phyloP scores from a whole-genome alignment of 2,329 filamentous ascomycete genomes.

The Dactylellina parvicollis region DNA sequence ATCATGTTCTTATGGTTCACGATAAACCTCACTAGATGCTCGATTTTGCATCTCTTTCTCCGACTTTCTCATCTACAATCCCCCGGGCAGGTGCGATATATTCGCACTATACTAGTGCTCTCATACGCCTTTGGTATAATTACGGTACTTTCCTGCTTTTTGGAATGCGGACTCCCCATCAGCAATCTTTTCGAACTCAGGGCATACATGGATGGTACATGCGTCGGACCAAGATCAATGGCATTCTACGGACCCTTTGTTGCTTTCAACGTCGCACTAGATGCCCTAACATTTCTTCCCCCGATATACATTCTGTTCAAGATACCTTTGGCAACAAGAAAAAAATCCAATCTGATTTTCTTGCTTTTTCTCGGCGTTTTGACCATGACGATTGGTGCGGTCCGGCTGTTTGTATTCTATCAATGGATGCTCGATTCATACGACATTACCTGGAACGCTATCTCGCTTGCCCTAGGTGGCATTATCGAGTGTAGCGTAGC shows the following conservation, averaged over 20 bases:
- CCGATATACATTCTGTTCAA: slow-evolving; percentile 28
- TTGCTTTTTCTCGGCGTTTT: slow-evolving; percentile 27
- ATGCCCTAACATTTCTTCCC: slow-evolving; percentile 32
- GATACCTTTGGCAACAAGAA: slow-evolving; percentile 17
- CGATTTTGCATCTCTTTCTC: slow-evolving; percentile 45
- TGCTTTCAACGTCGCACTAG: slow-evolving; percentile 16
- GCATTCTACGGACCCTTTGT: slow-evolving; percentile 24
- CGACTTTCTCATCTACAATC: slow-evolving; percentile 26
- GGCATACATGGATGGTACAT: slow-evolving; percentile 33
- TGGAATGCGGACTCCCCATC: slow-evolving; percentile 40
- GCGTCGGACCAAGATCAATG: slow-evolving; percentile 24
- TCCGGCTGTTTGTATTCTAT: slow-evolving; percentile 33
- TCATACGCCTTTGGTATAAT: slow-evolving; percentile 25
- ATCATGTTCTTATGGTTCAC: slow-evolving; percentile 26
- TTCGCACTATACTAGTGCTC: not conserved
- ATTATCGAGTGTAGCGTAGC: slow-evolving; percentile 41
- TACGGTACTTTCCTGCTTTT: slow-evolving; percentile 14
- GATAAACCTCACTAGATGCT: slow-evolving; percentile 32
- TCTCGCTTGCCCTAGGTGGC: slow-evolving; percentile 19
- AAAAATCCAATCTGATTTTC: slow-evolving; percentile 36
- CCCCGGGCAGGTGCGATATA: slow-evolving; percentile 16
- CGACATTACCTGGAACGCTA: slow-evolving; percentile 35
- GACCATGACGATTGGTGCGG: slow-evolving; percentile 14
- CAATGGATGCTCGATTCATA: slow-evolving; percentile 36
- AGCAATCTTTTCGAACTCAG: slow-evolving; percentile 25